Conservation (phyloP, 805 yeast genomes). For the Isabelozyma rhagii region DNA sequence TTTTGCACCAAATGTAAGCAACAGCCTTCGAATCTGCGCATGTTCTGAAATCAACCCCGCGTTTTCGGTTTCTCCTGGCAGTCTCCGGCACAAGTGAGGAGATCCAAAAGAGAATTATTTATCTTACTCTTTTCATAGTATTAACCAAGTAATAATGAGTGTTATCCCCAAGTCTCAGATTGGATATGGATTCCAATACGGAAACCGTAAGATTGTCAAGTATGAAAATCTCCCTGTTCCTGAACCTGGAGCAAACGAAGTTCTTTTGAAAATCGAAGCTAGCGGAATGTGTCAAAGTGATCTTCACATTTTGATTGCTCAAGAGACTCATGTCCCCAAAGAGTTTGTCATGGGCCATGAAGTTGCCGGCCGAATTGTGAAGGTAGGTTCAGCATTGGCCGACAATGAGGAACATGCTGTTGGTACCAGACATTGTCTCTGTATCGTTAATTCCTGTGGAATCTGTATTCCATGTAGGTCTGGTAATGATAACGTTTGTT, state of each 20-base stretch:
- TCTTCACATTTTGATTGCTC: constrained; percentile 31
- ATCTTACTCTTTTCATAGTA: no score
- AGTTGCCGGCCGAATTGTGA: constrained; percentile 36
- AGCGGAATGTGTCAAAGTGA: constrained; percentile 46
- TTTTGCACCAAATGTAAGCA: no score
- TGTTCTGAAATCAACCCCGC: no score
- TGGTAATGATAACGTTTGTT: constrained; percentile 33
- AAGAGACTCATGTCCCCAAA: constrained; percentile 16
- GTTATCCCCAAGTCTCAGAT: not conserved
- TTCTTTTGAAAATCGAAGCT: constrained; percentile 38
- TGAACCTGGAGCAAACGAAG: constrained; percentile 23
- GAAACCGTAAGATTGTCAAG: constrained; percentile 18
- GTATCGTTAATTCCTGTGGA: constrained; percentile 33
- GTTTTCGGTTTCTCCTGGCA: no score
- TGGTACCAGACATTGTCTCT: constrained; percentile 29
- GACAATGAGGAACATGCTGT: constrained; percentile 13
- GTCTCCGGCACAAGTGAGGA: no score
- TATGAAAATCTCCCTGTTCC: constrained; percentile 29
- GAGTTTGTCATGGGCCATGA: constrained; percentile 45
- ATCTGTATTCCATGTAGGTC: constrained; percentile 29
- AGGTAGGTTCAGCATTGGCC: constrained; percentile 22
- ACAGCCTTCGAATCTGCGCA: no score
- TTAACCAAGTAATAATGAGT: not conserved
- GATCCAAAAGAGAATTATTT: no score
- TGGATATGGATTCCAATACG: constrained; percentile 31